These are phyloP conservation scores for Poa annua DNA, from an alignment of 176 grass and related monocot species.

Conservation along the genomic window DNA sequence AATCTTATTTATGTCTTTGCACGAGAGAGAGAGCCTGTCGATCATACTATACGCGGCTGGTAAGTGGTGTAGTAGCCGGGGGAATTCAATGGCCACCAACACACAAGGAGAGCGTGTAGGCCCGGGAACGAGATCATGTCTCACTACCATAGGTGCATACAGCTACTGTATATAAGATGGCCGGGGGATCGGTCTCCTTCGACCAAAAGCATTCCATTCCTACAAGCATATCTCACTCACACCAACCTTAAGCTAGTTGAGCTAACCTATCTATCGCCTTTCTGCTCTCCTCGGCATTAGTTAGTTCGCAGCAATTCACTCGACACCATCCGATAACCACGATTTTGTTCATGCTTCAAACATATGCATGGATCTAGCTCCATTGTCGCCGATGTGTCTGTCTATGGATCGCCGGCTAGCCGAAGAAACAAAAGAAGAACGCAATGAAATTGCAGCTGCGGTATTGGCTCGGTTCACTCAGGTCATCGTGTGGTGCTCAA, in stretches of 20 bases:
- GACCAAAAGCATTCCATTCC: neutral
- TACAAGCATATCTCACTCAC: neutral
- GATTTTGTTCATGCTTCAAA: neutral
- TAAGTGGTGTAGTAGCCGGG: slow-evolving; percentile 14
- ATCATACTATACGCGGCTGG: slow-evolving; percentile 12
- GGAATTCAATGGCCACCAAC: slow-evolving; percentile 54
- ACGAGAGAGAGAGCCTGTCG: neutral
- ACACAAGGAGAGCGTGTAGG: neutral
- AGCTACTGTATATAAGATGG: slow-evolving; percentile 32
- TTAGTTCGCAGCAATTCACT: neutral
- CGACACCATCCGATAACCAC: neutral
- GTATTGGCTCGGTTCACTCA: slow-evolving; percentile 81
- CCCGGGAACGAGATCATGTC: neutral
- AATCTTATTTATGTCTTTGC: slow-evolving; percentile 37
- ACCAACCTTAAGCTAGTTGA: slow-evolving; percentile 26
- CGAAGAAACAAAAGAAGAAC: neutral
- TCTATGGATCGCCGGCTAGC: neutral
- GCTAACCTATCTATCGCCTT: neutral
- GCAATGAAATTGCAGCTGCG: slow-evolving; percentile 71
- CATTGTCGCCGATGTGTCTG: neutral
- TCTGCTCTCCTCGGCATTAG: neutral
- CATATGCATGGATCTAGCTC: neutral
- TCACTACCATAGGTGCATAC: slow-evolving; percentile 10
- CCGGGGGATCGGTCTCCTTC: neutral
- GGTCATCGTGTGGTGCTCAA: neutral